A percentile compares a stretch with the other conserved stretches of the same genome.
Evolutionary conservation across 75 land plant genomes (phyloP).

Genomic region (Pinus taeda): DNA sequence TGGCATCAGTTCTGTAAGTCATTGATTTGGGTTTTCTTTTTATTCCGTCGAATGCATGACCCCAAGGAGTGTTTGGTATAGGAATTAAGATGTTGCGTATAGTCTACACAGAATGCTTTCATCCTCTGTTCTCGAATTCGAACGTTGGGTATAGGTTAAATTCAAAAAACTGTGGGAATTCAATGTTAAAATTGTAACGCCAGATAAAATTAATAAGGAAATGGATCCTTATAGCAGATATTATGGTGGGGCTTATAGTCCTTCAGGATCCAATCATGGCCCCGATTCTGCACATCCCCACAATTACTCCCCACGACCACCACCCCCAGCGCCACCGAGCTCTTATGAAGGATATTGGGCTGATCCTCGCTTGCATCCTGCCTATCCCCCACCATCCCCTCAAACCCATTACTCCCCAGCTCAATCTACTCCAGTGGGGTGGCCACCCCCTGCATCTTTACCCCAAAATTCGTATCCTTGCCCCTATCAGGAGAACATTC

Average conservation of each 20-base stretch:
- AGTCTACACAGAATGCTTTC: too few species aligned
- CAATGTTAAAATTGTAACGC: not conserved
- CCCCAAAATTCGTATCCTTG: not conserved
- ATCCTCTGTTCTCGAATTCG: too few species aligned
- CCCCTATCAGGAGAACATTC: not conserved
- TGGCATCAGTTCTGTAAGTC: too few species aligned
- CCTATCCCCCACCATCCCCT: not conserved
- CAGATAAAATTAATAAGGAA: not conserved
- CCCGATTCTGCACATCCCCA: not conserved
- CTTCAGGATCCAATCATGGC: constrained; percentile 4
- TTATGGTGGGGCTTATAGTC: not conserved
- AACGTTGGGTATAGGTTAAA: too few species aligned
- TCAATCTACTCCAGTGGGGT: not conserved
- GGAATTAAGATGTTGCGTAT: too few species aligned
- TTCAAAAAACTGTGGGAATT: too few species aligned
- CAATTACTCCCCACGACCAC: not conserved
- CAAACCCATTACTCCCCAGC: not conserved
- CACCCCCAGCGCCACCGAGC: not conserved
- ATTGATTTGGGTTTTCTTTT: too few species aligned
- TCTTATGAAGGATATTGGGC: not conserved
- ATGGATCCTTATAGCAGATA: constrained; percentile 3
- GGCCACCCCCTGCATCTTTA: constrained; percentile 7
- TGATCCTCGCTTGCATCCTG: not conserved
- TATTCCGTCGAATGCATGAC: too few species aligned
- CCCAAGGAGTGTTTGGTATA: too few species aligned